These are phyloP conservation scores for Thielaviopsis euricoi DNA, from an alignment of 2,329 filamentous ascomycete species.

Conservation along the genomic window DNA sequence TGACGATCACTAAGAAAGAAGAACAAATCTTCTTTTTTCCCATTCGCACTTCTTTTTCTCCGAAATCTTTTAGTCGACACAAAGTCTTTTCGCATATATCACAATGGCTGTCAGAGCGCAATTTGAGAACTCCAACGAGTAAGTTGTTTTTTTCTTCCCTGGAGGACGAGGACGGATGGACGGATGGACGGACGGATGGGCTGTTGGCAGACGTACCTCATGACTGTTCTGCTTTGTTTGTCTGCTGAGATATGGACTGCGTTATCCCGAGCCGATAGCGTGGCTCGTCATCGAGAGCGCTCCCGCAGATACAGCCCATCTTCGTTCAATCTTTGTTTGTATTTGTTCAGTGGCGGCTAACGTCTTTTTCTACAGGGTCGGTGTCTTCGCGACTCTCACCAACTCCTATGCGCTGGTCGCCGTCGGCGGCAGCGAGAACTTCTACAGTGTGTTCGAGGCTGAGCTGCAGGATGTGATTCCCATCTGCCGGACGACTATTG, in stretches of 20 bases:
- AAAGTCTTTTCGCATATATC: slow-evolving; percentile 5
- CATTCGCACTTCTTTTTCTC: not conserved
- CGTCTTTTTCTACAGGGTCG: slow-evolving; percentile 50
- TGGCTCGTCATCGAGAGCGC: no score
- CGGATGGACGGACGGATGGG: no score
- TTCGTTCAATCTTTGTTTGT: no score
- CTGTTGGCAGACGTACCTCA: no score
- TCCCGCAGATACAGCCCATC: no score
- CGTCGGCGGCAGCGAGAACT: slow-evolving; percentile 92
- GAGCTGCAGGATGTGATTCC: slow-evolving; percentile 96
- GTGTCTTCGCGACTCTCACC: slow-evolving; percentile 90
- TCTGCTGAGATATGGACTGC: not conserved
- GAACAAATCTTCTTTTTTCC: not conserved
- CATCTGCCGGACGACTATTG: slow-evolving; percentile 91
- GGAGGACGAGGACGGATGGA: no score
- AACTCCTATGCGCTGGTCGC: slow-evolving; percentile 94
- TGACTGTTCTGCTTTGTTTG: not conserved
- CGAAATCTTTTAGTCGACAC: not conserved
- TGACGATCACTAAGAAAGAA: not conserved
- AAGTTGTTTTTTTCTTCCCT: slow-evolving; percentile 21
- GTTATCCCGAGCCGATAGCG: not conserved
- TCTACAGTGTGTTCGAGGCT: slow-evolving; percentile 96
- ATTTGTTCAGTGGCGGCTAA: slow-evolving; percentile 12
- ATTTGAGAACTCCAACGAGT: slow-evolving; percentile 89
- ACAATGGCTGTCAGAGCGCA: slow-evolving; percentile 54